Percentiles rank a stretch among this genome's conserved stretches.
Evolutionary conservation across 331 rosid species (phyloP).

Genomic region (Saraca asoca): DNA sequence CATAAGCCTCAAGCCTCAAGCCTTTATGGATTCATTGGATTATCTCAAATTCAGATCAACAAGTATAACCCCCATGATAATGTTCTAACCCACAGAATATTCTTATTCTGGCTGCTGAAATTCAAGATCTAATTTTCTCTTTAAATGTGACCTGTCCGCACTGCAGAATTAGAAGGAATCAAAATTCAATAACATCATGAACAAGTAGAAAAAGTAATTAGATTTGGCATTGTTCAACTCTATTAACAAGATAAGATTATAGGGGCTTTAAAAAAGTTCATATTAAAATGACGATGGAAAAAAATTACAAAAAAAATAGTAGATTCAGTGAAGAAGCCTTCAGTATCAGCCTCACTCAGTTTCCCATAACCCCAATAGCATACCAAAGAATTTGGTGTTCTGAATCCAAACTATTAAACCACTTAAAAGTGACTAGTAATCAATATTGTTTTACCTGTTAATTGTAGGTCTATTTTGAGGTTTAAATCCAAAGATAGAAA

Average conservation of each 20-base stretch:
- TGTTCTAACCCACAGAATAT: conserved; percentile 26
- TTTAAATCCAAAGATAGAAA: conserved; percentile 82
- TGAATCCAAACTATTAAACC: conserved; percentile 29
- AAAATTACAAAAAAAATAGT: too few relatives aligned
- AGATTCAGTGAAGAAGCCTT: too few relatives aligned
- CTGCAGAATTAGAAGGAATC: conserved; percentile 50
- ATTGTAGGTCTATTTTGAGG: conserved; percentile 96
- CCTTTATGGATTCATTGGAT: conserved; percentile 22
- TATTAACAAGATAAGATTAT: conserved; percentile 2
- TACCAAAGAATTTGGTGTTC: conserved; percentile 19
- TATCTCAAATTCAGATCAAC: conserved; percentile 37
- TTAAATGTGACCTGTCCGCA: conserved; percentile 85
- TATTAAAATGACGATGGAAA: too few relatives aligned
- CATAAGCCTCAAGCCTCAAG: conserved; percentile 30
- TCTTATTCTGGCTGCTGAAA: conserved; percentile 67
- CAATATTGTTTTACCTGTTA: conserved; percentile 62
- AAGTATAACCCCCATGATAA: conserved; percentile 32
- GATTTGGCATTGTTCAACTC: conserved; percentile 7
- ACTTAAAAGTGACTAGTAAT: conserved; percentile 20
- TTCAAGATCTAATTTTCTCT: conserved; percentile 92
- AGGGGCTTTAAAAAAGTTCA: not conserved
- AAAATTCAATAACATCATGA: conserved; percentile 5
- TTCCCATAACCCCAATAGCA: conserved; percentile 12
- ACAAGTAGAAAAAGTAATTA: not conserved
- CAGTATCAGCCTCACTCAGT: not conserved